Percentiles rank a stretch among this genome's conserved stretches.
These are phyloP conservation scores for Boletus pseudopeckii DNA, from an alignment of 768 basidiomycete genomes.

Conservation along the genomic window DNA sequence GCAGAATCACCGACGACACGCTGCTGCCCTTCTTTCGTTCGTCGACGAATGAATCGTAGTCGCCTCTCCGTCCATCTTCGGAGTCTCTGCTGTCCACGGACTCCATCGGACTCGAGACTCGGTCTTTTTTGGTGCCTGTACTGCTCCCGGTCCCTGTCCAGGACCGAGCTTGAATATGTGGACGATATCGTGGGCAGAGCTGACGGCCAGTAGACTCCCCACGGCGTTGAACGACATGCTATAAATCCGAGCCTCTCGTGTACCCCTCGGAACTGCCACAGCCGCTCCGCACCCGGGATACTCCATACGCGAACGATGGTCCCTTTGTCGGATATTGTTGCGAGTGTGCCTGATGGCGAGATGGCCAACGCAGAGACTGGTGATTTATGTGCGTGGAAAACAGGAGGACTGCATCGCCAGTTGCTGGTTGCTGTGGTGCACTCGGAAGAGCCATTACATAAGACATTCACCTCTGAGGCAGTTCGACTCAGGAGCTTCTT, in stretches of 20 bases:
- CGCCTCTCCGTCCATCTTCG: constrained; percentile 54
- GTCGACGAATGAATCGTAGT: constrained; percentile 85
- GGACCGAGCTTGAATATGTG: constrained; percentile 88
- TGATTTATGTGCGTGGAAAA: constrained; percentile 96
- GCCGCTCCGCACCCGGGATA: constrained; percentile 85
- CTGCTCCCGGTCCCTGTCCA: constrained; percentile 25
- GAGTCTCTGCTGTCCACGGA: constrained; percentile 63
- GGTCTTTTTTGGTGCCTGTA: constrained; percentile 22
- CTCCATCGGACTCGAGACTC: constrained; percentile 57
- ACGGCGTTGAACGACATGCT: constrained; percentile 83
- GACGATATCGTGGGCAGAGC: constrained; percentile 90
- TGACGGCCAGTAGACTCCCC: constrained; percentile 82
- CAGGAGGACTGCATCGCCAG: constrained; percentile 88
- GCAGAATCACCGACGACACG: constrained; percentile 61
- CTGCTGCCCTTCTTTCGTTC: constrained; percentile 61
- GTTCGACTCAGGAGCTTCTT: too few relatives aligned
- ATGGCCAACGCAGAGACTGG: constrained; percentile 86
- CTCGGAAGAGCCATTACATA: too few relatives aligned
- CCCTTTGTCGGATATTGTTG: constrained; percentile 91
- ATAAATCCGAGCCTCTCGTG: constrained; percentile 81
- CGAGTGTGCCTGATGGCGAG: constrained; percentile 83
- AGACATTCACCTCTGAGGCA: too few relatives aligned
- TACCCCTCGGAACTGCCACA: constrained; percentile 96
- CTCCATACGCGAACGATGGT: constrained; percentile 96
- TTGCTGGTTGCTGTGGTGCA: constrained; percentile 39